Base-by-base conservation (phyloP, 202 grass and related monocot species). In the Sporobolus alterniflorus region DNA sequence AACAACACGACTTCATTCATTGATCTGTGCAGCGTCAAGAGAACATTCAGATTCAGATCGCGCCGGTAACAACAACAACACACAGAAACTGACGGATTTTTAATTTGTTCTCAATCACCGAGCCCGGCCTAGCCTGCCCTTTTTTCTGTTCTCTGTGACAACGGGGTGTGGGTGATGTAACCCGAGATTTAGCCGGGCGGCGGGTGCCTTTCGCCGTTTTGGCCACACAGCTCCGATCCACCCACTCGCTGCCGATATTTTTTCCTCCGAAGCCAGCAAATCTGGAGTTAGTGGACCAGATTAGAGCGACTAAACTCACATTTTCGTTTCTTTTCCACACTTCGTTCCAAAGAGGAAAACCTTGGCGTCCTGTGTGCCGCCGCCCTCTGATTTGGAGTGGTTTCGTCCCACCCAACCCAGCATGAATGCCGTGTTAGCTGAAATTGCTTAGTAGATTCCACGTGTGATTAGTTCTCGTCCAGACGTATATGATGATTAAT, bases 201-300 rank as follows among this genome's bases (percentile, higher is more conserved):
- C 24, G 14, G 71, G 40, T 69, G 42, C 78, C 64, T 76, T 71
- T 82, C 79, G 28, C 15, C 20, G 75, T 69, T 84, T 79, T 79
- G 75, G 79, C 86, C 81, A 69, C 81, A 84, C 31, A 56, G n/a
- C n/a, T n/a, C n/a, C n/a, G n/a, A n/a, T n/a, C n/a, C n/a, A n/a
- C n/a, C n/a, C n/a, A 7, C 31, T 28, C 15, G 3, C 22, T 17
- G 5, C 5, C 18, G 86, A 88, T 84, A 84, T 88, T 88, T 88
- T 88, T 88, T 83, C 39, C n/a, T n/a, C n/a, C n/a, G 30, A 8
- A 16, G 13, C 2, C 68, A 0, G 69, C 75, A 84, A 79, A 88
- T 75, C 61, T 74, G 3, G 69, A 84, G 42, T 79, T 84, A 88
- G 86, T 80, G 86, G 81, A 0, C 69, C 61, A 80, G 32, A 74